phyloP scores from a whole-genome alignment of 2,329 filamentous ascomycete genomes.

The Penicillium sp. region DNA sequence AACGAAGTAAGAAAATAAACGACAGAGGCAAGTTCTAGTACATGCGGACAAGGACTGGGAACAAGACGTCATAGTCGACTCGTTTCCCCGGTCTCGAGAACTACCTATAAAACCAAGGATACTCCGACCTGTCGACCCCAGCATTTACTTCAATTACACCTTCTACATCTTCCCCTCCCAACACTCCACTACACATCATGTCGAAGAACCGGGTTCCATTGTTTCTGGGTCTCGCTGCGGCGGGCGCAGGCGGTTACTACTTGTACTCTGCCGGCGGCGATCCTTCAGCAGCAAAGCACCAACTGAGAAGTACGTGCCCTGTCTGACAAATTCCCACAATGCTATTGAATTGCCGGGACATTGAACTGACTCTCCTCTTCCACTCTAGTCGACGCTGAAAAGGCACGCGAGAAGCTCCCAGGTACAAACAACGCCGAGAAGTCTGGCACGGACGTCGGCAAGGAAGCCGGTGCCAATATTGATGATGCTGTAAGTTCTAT shows the following conservation, averaged over 20 bases:
- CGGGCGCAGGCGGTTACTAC: slow-evolving; percentile 78
- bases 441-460: slow-evolving; percentile 61
- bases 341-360: neutral
- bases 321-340: neutral
- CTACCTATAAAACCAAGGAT: slow-evolving; percentile 11
- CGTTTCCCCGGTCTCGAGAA: neutral
- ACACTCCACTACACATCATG: slow-evolving; percentile 24
- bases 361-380: neutral
- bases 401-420: slow-evolving; percentile 66
- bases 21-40: neutral
- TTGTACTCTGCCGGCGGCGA: slow-evolving; percentile 82
- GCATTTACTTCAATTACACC: neutral
- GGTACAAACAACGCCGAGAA: slow-evolving; percentile 63
- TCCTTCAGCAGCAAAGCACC: slow-evolving; percentile 78
- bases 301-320: slow-evolving; percentile 70
- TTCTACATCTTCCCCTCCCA: neutral
- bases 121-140: neutral
- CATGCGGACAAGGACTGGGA: neutral
- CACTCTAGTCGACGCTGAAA: slow-evolving; percentile 70
- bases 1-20: neutral
- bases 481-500: slow-evolving; percentile 65
- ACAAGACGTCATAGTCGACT: slow-evolving; percentile 24
- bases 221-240: slow-evolving; percentile 57
- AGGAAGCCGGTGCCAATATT: slow-evolving; percentile 63
- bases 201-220: slow-evolving; percentile 39